Base-by-base conservation (phyloP, 805 yeast genomes). In the Deakozyma indianensis region DNA sequence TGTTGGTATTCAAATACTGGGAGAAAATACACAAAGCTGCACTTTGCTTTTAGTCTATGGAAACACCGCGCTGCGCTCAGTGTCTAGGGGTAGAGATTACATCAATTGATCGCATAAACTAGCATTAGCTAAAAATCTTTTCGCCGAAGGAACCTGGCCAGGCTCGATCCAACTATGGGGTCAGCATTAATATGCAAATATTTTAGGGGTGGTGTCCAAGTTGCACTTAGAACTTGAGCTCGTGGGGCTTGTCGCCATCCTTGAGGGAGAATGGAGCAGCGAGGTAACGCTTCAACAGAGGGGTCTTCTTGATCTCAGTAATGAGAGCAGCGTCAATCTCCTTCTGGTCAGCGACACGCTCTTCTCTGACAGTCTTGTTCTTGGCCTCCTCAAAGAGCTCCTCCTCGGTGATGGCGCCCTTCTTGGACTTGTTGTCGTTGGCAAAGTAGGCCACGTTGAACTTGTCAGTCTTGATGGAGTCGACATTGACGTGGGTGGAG, bases 241-340 rank as follows among this genome's bases (percentile, higher is more conserved):
- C 80, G 74, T 90, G 97, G 66, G 97, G 98, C 73, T 75, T 86
- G 79, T 90, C 98, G 73, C 97, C 97, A 74, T 77, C 79, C 83
- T 86, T 88, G 74, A 92, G 81, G 61, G 96, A 83, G 88, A 90
- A 90, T 58, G 94, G 75, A 62, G 96, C 69, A 60, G 95, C 82
- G 68, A 90, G 80, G 83, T 90, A 90, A 75, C 88, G 94, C 74
- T 86, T 85, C 71, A 90, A 83, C 68, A 86, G 78, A 69, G 96
- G 94, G 64, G 95, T 87, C 78, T 87, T 84, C 82, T 88, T 87
- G 77, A 92, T 83, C 75, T 84, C 92, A 62, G 90, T 73, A 65
- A 92, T 74, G 67, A 90, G 76, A 66, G 90, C 82, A 70, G 85
- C 78, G 75, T 90, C 98, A 61, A 90, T 94, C 51, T 75, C 61